Percentiles rank a stretch among this genome's conserved stretches.
phyloP scores from a whole-genome alignment of 2,329 filamentous ascomycete genomes.

The Aspergillus flavus region DNA sequence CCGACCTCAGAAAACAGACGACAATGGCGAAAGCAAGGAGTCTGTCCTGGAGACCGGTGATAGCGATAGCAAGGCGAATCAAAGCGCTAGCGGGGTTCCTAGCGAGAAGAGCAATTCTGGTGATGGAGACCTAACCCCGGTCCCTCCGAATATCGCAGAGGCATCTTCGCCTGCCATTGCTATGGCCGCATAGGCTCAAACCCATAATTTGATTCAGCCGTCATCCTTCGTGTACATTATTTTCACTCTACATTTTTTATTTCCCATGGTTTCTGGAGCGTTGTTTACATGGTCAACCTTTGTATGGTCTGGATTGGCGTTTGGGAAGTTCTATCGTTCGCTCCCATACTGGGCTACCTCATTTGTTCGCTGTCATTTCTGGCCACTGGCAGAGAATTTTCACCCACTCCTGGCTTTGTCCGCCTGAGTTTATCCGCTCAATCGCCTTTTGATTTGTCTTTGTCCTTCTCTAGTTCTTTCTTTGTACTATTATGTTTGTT shows the following conservation, averaged over 20 bases:
- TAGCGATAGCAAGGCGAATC: conserved; percentile 60
- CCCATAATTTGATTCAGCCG: background rate
- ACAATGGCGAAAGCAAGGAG: conserved; percentile 62
- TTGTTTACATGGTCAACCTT: background rate
- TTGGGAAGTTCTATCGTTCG: conserved; percentile 4
- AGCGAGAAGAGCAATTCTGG: conserved; percentile 64
- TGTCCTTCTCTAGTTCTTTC: conserved; percentile 6
- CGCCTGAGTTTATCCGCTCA: background rate
- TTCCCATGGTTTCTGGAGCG: background rate
- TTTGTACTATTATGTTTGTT: conserved; percentile 10
- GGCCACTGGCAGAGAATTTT: background rate
- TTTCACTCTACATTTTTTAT: conserved; percentile 1
- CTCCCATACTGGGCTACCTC: background rate
- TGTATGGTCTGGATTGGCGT: conserved; percentile 14
- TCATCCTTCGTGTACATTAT: conserved; percentile 31
- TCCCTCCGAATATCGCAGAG: conserved; percentile 50
- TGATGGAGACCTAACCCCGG: conserved; percentile 49
- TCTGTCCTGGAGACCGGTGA: conserved; percentile 59
- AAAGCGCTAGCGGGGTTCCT: conserved; percentile 57
- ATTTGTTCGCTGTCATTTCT: background rate
- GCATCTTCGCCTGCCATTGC: conserved; percentile 54
- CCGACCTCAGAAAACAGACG: conserved; percentile 45
- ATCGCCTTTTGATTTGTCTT: conserved; percentile 5
- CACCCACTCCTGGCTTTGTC: background rate
- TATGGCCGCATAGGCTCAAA: conserved; percentile 38